Evolutionary conservation across 2,329 filamentous ascomycete species (phyloP).

Genomic region (Exserohilum turcica): DNA sequence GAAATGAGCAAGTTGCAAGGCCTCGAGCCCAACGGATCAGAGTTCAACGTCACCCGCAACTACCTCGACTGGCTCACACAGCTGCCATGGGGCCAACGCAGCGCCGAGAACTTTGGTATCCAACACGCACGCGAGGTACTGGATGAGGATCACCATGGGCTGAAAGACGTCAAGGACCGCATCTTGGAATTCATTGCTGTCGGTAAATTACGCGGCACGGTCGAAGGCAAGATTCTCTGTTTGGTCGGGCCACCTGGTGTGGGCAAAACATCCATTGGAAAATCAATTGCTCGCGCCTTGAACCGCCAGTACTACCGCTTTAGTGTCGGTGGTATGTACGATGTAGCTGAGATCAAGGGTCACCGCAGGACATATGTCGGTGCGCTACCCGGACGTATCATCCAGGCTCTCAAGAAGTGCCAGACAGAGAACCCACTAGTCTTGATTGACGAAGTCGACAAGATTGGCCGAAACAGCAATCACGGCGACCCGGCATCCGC

Average conservation of each 20-base stretch:
- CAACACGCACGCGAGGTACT: constrained; percentile 86
- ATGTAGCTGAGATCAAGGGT: constrained; percentile 98
- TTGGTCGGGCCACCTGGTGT: constrained; percentile 97
- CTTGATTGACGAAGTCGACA: constrained; percentile 96
- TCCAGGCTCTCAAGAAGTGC: constrained; percentile 98
- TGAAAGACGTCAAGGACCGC: constrained; percentile 98
- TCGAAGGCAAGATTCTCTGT: constrained; percentile 97
- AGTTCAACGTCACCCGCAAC: constrained; percentile 98
- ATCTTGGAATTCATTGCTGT: constrained; percentile 98
- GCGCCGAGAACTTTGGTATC: constrained; percentile 95
- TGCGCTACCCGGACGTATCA: constrained; percentile 91
- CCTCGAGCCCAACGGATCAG: constrained; percentile 91
- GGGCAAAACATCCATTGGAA: constrained; percentile 98
- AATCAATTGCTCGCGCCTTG: constrained; percentile 91
- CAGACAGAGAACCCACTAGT: constrained; percentile 98
- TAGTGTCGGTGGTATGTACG: constrained; percentile 93
- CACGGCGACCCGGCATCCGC: constrained; percentile 89
- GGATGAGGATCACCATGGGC: constrained; percentile 93
- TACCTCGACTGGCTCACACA: constrained; percentile 99
- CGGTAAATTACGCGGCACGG: constrained; percentile 92
- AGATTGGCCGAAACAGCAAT: constrained; percentile 95
- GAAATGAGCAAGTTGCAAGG: constrained; percentile 97
- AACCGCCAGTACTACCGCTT: constrained; percentile 98
- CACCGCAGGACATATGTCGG: constrained; percentile 96
- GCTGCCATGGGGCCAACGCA: constrained; percentile 95